Evolutionary conservation across 2,329 filamentous ascomycete genomes (phyloP), one percentile per base, ranked within the genome.

Genomic region (Paraconiothyrium sp.): DNA sequence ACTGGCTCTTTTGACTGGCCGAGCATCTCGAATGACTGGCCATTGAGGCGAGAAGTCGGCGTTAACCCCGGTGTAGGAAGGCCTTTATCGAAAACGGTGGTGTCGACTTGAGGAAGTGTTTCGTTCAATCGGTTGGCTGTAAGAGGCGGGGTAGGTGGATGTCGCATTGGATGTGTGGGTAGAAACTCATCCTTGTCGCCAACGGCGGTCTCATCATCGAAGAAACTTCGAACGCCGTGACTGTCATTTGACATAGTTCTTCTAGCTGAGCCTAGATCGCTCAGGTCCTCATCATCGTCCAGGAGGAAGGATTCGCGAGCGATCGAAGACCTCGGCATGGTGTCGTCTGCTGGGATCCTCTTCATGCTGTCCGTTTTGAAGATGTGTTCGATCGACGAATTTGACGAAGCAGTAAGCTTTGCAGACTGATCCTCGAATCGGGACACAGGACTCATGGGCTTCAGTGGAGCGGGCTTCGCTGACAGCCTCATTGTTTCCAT

Each of bases 281-380:
- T 88, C 35, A 86, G 72, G 50, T 84, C 84, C 64, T 86, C 82
- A 58, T 85, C 83, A 44, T 86, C 84, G 59, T 85, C 80, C 5
- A 86, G 78, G 4, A 86, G 72, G 68, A 86, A 86, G 0, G 84
- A 86, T 51, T 75, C 68, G 24, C 70, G 71, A 8, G 67, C 63
- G 34, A 72, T 59, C 1, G 75, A 71, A 13, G 72, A 71, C 34
- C 58, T 61, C 22, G 83, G 82, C 16, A 80, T 55, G 2, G 80
- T 82, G 10, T 74, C 79, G 34, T 82, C 81, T 44, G 70, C 74
- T 11, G 79, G 81, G 58, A 84, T 82, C 51, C 80, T 77, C 62
- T 80, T 81, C 69, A 85, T 80, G 64, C 83, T 85, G 13, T 84
- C 83, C 0, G 84, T 85, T 63, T 84, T 80, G 48, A 81, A 79